Conservation (phyloP, 2,329 filamentous ascomycete species). For the Colletotrichum godetiae region DNA sequence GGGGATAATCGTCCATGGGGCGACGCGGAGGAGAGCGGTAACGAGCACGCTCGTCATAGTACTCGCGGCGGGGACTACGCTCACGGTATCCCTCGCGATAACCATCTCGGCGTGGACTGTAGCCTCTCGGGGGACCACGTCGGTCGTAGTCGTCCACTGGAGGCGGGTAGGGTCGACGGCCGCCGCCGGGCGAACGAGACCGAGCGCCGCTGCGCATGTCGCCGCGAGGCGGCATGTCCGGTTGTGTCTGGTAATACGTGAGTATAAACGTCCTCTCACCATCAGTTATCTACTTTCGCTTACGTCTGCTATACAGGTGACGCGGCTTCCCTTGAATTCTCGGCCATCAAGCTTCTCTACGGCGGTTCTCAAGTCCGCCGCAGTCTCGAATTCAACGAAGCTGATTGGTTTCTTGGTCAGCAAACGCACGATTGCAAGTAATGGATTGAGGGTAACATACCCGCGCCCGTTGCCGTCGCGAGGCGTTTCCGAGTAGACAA, state of each 20-base stretch:
- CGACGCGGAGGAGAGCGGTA: constrained; percentile 85
- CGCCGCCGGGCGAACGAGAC: constrained; percentile 77
- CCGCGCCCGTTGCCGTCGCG: constrained; percentile 93
- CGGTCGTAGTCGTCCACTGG: constrained; percentile 85
- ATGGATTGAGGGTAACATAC: constrained; percentile 61
- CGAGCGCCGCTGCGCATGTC: constrained; percentile 76
- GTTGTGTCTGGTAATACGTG: constrained; percentile 71
- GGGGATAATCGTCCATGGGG: constrained; percentile 81
- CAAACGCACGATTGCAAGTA: neutral
- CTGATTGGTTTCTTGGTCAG: constrained; percentile 56
- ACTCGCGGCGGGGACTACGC: constrained; percentile 85
- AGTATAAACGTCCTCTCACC: constrained; percentile 11
- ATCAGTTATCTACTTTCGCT: constrained; percentile 47
- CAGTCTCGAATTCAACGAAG: constrained; percentile 98
- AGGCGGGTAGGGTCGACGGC: constrained; percentile 74
- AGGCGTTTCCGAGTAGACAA: constrained; percentile 96
- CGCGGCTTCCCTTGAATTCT: constrained; percentile 91
- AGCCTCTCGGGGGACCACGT: constrained; percentile 82
- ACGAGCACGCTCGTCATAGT: constrained; percentile 85
- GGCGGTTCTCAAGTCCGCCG: constrained; percentile 86
- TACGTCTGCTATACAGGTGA: constrained; percentile 91
- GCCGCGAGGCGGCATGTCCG: constrained; percentile 77
- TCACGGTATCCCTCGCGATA: constrained; percentile 85
- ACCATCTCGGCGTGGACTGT: constrained; percentile 79
- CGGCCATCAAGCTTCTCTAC: constrained; percentile 94